Conservation (phyloP, 148 eudicot species). For the Persicaria maculosa region DNA sequence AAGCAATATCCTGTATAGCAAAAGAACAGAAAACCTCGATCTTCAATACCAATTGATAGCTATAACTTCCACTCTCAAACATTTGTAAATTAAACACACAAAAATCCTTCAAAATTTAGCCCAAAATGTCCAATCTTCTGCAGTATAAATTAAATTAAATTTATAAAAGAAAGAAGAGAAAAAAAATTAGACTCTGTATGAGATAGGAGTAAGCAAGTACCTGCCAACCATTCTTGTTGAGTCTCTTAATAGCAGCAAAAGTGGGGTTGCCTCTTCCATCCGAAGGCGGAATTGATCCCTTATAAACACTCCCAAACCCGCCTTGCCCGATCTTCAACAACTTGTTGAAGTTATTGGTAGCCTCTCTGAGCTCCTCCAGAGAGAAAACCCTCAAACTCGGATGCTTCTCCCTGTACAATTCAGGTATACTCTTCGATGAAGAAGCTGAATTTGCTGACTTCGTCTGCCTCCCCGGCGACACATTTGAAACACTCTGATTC, state of each 20-base stretch:
- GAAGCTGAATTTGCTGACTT: slow-evolving; percentile 32
- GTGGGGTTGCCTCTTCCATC: not conserved
- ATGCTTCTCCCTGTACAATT: slow-evolving; percentile 13
- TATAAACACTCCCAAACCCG: slow-evolving; percentile 21
- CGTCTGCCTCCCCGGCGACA: slow-evolving; percentile 8
- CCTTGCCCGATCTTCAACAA: slow-evolving; percentile 18
- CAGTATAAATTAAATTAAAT: not conserved
- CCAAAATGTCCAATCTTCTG: not conserved
- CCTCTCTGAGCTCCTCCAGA: slow-evolving; percentile 10
- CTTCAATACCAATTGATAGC: not conserved
- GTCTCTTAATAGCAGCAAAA: slow-evolving; percentile 38
- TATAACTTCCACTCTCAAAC: not conserved
- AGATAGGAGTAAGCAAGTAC: slow-evolving; percentile 18
- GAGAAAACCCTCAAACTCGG: slow-evolving; percentile 12
- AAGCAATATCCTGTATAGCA: not conserved
- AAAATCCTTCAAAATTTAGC: not conserved
- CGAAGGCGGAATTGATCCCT: slow-evolving; percentile 8
- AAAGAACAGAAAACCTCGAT: not conserved
- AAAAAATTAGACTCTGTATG: not conserved
- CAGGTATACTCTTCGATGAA: slow-evolving; percentile 10
- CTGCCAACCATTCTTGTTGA: slow-evolving; percentile 58
- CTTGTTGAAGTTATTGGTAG: slow-evolving; percentile 14
- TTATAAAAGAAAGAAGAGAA: not conserved
- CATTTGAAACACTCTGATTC: slow-evolving; percentile 21
- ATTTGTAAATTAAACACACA: not conserved